These are phyloP conservation scores for Penicillium chermesinum DNA, from an alignment of 495 filamentous ascomycete species.

Conservation along the genomic window DNA sequence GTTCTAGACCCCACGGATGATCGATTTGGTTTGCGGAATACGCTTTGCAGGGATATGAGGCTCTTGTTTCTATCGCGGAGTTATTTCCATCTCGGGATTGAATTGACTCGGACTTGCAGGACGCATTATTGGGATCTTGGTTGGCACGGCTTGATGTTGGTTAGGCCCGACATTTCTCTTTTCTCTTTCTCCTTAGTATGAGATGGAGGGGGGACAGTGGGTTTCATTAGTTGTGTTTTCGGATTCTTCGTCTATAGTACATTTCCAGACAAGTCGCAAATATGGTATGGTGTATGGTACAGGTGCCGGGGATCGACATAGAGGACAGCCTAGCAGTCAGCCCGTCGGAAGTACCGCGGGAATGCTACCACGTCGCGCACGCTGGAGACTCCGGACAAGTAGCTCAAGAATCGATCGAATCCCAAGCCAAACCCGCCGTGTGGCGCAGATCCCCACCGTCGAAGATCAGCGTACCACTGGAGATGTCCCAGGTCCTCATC, in stretches of 20 bases:
- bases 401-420: constrained; percentile 84
- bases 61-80: no score
- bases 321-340: constrained; percentile 61
- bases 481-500: constrained; percentile 52
- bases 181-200: no score
- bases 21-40: not conserved
- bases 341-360: constrained; percentile 84
- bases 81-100: no score
- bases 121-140: no score
- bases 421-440: constrained; percentile 95
- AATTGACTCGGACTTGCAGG: no score
- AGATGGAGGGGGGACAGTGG: not conserved
- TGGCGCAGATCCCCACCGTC: constrained; percentile 89
- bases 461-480: constrained; percentile 91
- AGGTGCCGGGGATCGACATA: no score
- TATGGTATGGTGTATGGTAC: no score
- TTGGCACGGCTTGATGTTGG: no score
- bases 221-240: not conserved
- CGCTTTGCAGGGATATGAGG: no score
- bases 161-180: not conserved
- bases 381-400: constrained; percentile 77
- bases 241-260: constrained; percentile 2
- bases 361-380: constrained; percentile 85
- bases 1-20: not conserved
- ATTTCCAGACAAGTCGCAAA: not conserved